Conservation (phyloP, 2,329 filamentous ascomycete species). For the Fusarium sp. region DNA sequence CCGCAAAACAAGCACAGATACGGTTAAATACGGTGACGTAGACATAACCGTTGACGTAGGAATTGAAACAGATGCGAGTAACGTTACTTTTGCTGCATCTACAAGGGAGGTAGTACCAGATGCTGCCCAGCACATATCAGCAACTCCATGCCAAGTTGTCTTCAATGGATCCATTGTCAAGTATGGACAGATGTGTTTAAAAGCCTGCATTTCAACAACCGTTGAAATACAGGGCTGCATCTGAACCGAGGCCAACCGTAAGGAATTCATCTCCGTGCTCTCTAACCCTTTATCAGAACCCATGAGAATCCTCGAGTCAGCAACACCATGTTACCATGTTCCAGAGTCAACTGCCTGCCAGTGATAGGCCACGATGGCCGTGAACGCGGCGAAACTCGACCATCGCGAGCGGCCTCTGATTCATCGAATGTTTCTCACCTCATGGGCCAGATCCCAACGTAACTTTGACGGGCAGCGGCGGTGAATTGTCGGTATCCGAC, state of each 20-base stretch:
- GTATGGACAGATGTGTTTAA: neutral
- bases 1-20: neutral
- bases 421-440: slow-evolving; percentile 16
- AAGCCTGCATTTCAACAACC: neutral
- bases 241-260: neutral
- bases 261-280: neutral
- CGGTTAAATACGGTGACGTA: neutral
- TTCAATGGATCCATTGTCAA: neutral
- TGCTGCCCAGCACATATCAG: neutral
- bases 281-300: neutral
- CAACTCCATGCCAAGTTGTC: neutral
- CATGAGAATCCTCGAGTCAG: neutral
- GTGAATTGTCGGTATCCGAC: slow-evolving; percentile 3
- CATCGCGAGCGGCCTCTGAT: neutral
- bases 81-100: neutral
- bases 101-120: neutral
- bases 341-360: neutral
- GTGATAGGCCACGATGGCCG: neutral
- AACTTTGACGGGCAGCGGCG: slow-evolving; percentile 11
- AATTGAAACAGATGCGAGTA: neutral
- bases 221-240: neutral
- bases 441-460: slow-evolving; percentile 2
- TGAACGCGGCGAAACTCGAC: neutral
- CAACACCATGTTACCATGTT: neutral
- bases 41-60: neutral